These are phyloP conservation scores for Eremomyces bilateralis DNA, from an alignment of 495 filamentous ascomycete genomes.

Conservation along the genomic window DNA sequence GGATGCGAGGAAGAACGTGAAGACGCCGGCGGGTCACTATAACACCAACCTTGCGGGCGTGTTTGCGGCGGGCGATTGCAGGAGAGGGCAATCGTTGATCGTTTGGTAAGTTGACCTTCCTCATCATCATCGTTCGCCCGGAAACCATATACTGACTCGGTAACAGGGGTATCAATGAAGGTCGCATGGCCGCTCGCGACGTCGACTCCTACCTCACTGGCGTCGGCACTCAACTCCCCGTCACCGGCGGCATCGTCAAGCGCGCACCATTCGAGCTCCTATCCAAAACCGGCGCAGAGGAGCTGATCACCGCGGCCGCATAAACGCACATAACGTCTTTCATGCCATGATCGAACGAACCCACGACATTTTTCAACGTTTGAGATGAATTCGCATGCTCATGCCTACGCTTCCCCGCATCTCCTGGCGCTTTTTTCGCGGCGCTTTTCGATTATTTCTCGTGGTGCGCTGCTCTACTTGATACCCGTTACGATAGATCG, in stretches of 20 bases:
- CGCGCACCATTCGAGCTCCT: conserved; percentile 42
- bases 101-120: conserved; percentile 78
- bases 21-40: conserved; percentile 82
- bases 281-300: conserved; percentile 11
- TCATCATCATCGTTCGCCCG: background rate
- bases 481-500: no score
- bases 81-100: conserved; percentile 88
- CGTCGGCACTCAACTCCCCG: conserved; percentile 54
- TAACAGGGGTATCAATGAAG: conserved; percentile 90
- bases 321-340: conserved; percentile 9
- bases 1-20: conserved; percentile 90
- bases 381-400: no score
- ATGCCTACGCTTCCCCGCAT: no score
- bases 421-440: no score
- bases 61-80: conserved; percentile 92
- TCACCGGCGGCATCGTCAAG: conserved; percentile 89
- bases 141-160: background rate
- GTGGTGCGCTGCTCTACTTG: no score
- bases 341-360: no score
- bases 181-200: conserved; percentile 80
- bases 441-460: no score
- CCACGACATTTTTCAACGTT: no score
- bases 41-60: conserved; percentile 73
- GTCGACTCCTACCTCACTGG: conserved; percentile 77
- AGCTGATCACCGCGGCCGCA: conserved; percentile 17